phyloP scores from a whole-genome alignment of 495 filamentous ascomycete genomes.

The Lophiotrema nucula region DNA sequence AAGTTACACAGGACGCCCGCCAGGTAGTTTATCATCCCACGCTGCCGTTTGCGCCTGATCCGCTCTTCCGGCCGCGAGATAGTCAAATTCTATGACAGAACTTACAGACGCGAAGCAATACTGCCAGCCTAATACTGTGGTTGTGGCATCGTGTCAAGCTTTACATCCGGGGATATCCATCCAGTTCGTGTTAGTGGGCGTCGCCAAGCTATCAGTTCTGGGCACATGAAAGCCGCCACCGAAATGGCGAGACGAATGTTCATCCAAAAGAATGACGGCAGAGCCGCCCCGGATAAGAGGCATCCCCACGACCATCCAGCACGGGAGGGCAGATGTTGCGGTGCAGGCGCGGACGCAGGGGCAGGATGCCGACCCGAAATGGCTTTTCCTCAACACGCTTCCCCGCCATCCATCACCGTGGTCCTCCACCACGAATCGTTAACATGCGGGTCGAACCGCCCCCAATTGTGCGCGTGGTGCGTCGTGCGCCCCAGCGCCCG shows the following conservation, averaged over 20 bases:
- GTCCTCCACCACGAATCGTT: not conserved
- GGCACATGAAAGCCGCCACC: not conserved
- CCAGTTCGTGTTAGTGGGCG: not conserved
- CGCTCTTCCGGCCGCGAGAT: slow-evolving; percentile 16
- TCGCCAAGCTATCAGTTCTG: not conserved
- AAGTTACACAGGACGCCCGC: not conserved
- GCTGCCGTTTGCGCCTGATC: slow-evolving; percentile 13
- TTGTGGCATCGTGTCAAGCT: slow-evolving; percentile 20
- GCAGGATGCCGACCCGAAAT: slow-evolving; percentile 12
- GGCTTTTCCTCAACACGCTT: slow-evolving; percentile 4
- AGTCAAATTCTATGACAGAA: slow-evolving; percentile 28
- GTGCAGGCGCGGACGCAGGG: slow-evolving; percentile 14
- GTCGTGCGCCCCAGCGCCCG: slow-evolving; percentile 1
- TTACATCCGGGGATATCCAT: slow-evolving; percentile 9
- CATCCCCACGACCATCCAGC: not conserved
- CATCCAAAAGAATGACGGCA: not conserved
- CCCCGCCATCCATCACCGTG: slow-evolving; percentile 10
- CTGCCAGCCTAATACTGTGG: slow-evolving; percentile 8
- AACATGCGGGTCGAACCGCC: slow-evolving; percentile 18
- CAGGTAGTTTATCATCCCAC: slow-evolving; percentile 25
- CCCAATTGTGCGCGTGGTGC: slow-evolving; percentile 4
- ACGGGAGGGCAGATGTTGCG: not conserved
- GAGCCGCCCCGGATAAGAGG: slow-evolving; percentile 21
- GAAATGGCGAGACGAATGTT: slow-evolving; percentile 8
- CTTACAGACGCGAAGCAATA: not conserved